phyloP scores from a whole-genome alignment of 805 yeast genomes.

The Helenozyma rhizophorensis region DNA sequence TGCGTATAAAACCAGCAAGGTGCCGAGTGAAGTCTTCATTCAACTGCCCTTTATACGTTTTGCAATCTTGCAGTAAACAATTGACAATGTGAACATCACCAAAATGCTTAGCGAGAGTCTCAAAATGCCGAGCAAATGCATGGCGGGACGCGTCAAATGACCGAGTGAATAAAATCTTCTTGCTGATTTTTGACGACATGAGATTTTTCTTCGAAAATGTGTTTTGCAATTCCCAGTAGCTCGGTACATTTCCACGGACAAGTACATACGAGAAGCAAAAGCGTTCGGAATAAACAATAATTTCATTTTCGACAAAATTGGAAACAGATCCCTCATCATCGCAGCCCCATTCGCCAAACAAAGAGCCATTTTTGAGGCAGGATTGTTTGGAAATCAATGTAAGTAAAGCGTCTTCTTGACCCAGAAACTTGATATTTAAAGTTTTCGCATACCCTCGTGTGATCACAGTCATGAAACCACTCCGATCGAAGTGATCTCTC shows the following conservation, averaged over 20 bases:
- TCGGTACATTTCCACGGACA: constrained; percentile 51
- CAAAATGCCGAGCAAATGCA: constrained; percentile 50
- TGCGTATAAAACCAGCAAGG: too few relatives aligned
- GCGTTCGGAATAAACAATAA: constrained; percentile 39
- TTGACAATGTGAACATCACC: constrained; percentile 50
- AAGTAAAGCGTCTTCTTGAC: constrained; percentile 35
- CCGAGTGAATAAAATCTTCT: constrained; percentile 42
- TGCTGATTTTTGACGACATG: constrained; percentile 33
- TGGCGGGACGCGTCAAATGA: constrained; percentile 52
- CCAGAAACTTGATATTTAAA: constrained; percentile 27
- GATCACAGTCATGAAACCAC: constrained; percentile 45
- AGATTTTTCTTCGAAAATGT: constrained; percentile 32
- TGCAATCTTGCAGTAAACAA: constrained; percentile 39
- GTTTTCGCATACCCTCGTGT: constrained; percentile 51
- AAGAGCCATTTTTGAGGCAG: constrained; percentile 42
- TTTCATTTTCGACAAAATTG: constrained; percentile 50
- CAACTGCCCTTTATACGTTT: constrained; percentile 43
- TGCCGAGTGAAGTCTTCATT: constrained; percentile 30
- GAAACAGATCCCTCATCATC: constrained; percentile 54
- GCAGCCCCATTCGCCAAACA: constrained; percentile 55
- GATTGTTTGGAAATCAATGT: constrained; percentile 52
- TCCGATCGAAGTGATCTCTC: constrained; percentile 37
- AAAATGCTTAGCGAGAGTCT: constrained; percentile 41
- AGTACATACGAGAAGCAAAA: constrained; percentile 43
- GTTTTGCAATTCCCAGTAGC: constrained; percentile 50